phyloP scores from a whole-genome alignment of 192 early-diverging fungal genomes.

The Neocallimastix lanati region DNA sequence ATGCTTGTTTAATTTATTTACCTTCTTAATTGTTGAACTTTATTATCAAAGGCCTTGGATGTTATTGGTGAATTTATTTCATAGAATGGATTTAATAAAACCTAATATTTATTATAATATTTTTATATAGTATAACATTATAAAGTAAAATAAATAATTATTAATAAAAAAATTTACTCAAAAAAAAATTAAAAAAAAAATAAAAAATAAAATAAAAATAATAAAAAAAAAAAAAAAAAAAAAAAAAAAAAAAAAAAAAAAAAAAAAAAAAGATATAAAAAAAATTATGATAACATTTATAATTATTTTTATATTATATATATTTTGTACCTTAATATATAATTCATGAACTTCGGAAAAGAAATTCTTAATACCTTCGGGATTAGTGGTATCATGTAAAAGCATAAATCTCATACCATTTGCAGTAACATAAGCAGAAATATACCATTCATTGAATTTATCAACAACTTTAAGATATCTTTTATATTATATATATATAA shows the following conservation, averaged over 20 bases:
- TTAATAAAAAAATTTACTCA: no score
- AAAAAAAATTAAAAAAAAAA: no score
- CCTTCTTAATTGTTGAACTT: slow-evolving; percentile 24
- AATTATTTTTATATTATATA: no score
- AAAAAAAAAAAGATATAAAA: no score
- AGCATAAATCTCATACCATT: slow-evolving; percentile 71
- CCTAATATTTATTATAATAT: no score
- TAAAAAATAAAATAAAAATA: no score
- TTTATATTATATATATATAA: background rate
- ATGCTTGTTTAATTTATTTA: no score
- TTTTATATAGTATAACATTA: no score
- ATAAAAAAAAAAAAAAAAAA: no score
- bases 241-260: no score
- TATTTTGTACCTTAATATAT: slow-evolving; percentile 57
- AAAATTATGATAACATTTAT: no score
- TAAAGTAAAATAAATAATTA: no score
- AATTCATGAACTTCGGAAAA: slow-evolving; percentile 69
- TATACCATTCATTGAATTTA: slow-evolving; percentile 82
- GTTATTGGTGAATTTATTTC: slow-evolving; percentile 65
- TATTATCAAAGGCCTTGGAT: slow-evolving; percentile 56
- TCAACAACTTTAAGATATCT: slow-evolving; percentile 91
- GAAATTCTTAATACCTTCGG: slow-evolving; percentile 63
- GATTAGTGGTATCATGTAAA: slow-evolving; percentile 56
- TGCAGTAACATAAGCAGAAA: slow-evolving; percentile 80
- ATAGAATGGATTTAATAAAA: slow-evolving; percentile 79